Evolutionary conservation across 2,329 filamentous ascomycete genomes (phyloP), one percentile per base, ranked within the genome.

Genomic region (Aspergillus sp.): DNA sequence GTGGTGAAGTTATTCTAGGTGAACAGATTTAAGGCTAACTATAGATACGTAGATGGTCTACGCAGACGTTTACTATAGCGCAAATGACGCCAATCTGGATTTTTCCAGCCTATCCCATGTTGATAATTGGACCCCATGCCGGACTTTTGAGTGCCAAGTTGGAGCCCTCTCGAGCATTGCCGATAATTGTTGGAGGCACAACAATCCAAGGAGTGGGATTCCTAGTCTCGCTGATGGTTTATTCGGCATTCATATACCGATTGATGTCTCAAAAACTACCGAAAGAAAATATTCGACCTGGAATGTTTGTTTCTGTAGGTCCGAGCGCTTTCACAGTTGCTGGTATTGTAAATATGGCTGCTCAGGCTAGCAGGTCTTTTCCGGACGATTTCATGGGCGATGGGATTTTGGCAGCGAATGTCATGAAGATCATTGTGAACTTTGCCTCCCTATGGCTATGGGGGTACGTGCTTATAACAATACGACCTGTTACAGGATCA

Each of bases 31-130:
- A 3, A 23, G 23, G 59, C 61, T 68, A 43, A 67, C 60, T 11
- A 4, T 8, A 31, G 27, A 31, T 45, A 6, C 45, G 7, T 52
- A 85, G 83, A 65, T 87, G 85, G 85, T 85, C 82, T 2, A 87
- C 84, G 0, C 82, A 84, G 59, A 85, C 83, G 2, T 87, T 86
- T 64, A 87, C 91, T 0, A 90, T 95, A 48, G 88, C 90, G 35
- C 87, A 87, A 52, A 95, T 96, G 91, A 95, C 90, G 0, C 90
- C 90, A 0, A 86, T 91, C 17, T 95, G 90, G 90, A 91, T 93
- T 55, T 95, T 95, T 64, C 91, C 90, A 0, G 90, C 89, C 0
- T 96, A 96, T 63, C 90, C 91, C 0, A 80, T 95, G 21, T 82
- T 96, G 3, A 84, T 95, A 8, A 85, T 89, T 21, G 90, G 88